Conservation (phyloP, 2,329 filamentous ascomycete species). For the Diaporthe citriasiana region DNA sequence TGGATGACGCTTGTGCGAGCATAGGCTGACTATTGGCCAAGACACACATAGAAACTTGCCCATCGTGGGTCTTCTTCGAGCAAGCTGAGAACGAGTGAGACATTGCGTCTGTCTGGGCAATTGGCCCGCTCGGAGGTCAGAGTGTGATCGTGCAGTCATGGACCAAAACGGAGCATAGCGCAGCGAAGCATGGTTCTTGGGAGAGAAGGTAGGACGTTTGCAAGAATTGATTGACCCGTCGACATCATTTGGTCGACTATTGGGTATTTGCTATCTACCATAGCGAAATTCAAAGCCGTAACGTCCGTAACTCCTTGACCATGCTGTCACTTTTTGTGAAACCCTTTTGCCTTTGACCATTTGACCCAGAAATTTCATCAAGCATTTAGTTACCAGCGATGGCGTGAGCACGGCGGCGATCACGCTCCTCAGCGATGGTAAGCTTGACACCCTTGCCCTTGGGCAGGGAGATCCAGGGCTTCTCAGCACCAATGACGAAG, state of each 20-base stretch:
- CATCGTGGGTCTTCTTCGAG: background rate
- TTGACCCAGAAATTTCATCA: slow-evolving; percentile 42
- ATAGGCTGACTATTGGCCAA: background rate
- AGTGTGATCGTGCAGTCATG: background rate
- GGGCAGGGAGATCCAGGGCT: slow-evolving; percentile 99
- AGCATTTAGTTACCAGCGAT: slow-evolving; percentile 64
- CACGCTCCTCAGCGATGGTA: slow-evolving; percentile 98
- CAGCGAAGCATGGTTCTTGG: background rate
- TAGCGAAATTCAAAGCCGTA: slow-evolving; percentile 43
- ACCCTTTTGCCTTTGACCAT: slow-evolving; percentile 39
- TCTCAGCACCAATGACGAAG: slow-evolving; percentile 98
- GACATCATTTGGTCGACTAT: slow-evolving; percentile 33
- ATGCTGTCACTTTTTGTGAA: slow-evolving; percentile 43
- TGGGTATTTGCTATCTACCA: slow-evolving; percentile 42
- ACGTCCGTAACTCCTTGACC: slow-evolving; percentile 43
- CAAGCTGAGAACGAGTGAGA: background rate
- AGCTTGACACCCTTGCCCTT: slow-evolving; percentile 99
- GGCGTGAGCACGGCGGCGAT: slow-evolving; percentile 85
- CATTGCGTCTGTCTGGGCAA: background rate
- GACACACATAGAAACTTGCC: too few relatives aligned
- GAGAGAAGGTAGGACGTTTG: slow-evolving; percentile 42
- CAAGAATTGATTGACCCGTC: slow-evolving; percentile 44
- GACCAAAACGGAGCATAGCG: background rate
- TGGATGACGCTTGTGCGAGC: background rate
- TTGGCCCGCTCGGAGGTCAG: background rate